Evolutionary conservation across 805 yeast species (phyloP), one percentile per base, ranked within the genome.

Genomic region (Martiniozyma abietophila): DNA sequence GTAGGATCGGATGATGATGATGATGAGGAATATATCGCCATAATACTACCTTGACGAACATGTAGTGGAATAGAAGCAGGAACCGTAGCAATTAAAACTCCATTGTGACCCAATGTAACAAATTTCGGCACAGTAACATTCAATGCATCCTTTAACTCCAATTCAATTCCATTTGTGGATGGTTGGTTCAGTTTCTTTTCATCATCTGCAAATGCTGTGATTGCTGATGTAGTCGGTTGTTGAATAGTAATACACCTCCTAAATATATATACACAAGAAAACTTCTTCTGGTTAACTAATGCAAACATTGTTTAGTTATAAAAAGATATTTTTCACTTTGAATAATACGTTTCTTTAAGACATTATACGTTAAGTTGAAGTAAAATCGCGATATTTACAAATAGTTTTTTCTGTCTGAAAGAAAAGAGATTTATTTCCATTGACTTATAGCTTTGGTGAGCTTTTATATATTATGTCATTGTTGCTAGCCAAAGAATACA

Each of bases 61-160:
- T 61, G 58, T 2, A 74, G 52, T 0, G 82, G 80, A 1, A 71
- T 55, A 0, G 81, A 74, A 1, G 83, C 75, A 1, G 78, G 76
- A n/a, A 71, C 48, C 1, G 63, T 55, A n/a, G 74, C 50, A 5
- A 70, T 59, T 16, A 74, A n/a, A n/a, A n/a, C n/a, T n/a, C n/a
- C n/a, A n/a, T n/a, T n/a, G n/a, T n/a, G 28, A n/a, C 6, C 76
- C 78, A 36, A 74, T 45, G 70, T 56, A 29, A 62, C 53, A 40
- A 71, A 61, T 18, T 52, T 39, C 2, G 65, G 59, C 3, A 37
- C 38, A 5, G n/a, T 24, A 10, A 27, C 8, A n/a, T n/a, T n/a
- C 10, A 23, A 15, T 10, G 20, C 32, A 11, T 27, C 31, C 8
- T 15, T 15, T 11, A 15, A 4, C 10, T 33, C 24, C 14, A 25